phyloP scores from a whole-genome alignment of 2,329 filamentous ascomycete species.

The Colletotrichum chrysophilum region DNA sequence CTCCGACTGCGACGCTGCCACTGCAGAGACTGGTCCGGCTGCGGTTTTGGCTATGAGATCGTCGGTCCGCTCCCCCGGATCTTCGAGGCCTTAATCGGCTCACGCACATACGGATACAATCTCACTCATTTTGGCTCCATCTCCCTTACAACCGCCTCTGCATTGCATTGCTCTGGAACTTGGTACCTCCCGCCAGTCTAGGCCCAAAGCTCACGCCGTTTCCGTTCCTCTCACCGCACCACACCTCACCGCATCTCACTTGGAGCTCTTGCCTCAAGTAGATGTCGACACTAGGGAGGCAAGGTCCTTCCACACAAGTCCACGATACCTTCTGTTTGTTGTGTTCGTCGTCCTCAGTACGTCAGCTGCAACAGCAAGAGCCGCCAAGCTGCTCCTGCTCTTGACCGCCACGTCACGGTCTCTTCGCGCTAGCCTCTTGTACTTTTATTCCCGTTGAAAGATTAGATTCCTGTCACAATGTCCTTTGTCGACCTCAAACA shows the following conservation, averaged over 20 bases:
- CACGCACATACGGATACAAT: neutral
- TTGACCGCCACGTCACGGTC: neutral
- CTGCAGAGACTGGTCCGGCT: neutral
- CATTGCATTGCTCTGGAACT: neutral
- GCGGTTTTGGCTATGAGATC: conserved; percentile 19
- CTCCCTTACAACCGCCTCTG: neutral
- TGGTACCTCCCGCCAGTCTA: neutral
- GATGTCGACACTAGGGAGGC: conserved; percentile 16
- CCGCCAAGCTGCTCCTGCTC: conserved; percentile 31
- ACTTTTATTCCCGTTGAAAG: neutral
- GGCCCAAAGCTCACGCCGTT: neutral
- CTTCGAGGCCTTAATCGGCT: conserved; percentile 3
- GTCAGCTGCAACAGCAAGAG: conserved; percentile 27
- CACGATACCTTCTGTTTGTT: neutral
- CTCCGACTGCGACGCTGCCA: conserved; percentile 12
- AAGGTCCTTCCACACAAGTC: conserved; percentile 1
- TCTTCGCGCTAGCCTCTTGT: neutral
- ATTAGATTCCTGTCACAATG: conserved; percentile 12
- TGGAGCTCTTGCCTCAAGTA: neutral
- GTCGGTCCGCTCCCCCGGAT: conserved; percentile 13
- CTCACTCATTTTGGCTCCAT: neutral
- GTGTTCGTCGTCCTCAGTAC: neutral
- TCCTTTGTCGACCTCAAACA: conserved; percentile 43
- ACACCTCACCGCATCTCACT: neutral
- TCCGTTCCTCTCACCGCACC: neutral